phyloP scores from a whole-genome alignment of 257 asterid genomes.

The Forsythia suspensa region DNA sequence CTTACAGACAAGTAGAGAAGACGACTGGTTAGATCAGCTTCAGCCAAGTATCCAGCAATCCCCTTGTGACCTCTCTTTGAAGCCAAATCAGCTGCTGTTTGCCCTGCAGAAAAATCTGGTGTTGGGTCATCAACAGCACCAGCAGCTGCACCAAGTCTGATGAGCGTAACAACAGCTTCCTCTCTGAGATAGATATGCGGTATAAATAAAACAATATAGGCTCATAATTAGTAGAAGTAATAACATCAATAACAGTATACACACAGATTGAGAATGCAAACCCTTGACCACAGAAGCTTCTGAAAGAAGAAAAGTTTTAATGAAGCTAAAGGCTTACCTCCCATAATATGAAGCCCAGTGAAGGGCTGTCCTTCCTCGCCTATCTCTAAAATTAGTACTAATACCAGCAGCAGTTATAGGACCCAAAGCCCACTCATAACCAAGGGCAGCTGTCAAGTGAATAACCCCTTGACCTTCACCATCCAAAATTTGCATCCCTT shows the following conservation, averaged over 20 bases:
- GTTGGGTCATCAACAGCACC: slow-evolving; percentile 36
- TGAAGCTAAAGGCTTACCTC: slow-evolving; percentile 17
- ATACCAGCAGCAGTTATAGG: slow-evolving; percentile 28
- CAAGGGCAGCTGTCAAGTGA: slow-evolving; percentile 36
- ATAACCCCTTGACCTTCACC: slow-evolving; percentile 32
- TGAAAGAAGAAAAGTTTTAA: not conserved
- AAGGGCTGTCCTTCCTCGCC: slow-evolving; percentile 38
- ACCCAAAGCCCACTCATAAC: slow-evolving; percentile 29
- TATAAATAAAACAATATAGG: too few species aligned
- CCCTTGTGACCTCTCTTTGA: slow-evolving; percentile 29
- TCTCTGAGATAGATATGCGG: slow-evolving; percentile 14
- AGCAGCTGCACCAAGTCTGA: slow-evolving; percentile 25
- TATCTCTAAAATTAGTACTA: slow-evolving; percentile 34
- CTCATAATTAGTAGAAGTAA: too few species aligned
- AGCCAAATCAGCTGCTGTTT: slow-evolving; percentile 35
- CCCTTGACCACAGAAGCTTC: not conserved
- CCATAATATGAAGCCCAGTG: slow-evolving; percentile 37
- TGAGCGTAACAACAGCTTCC: slow-evolving; percentile 29
- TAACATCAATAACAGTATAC: too few species aligned
- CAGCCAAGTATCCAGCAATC: slow-evolving; percentile 37
- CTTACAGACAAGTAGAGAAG: slow-evolving; percentile 18
- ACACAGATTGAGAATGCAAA: too few species aligned
- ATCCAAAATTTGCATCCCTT: slow-evolving; percentile 29
- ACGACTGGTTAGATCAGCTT: slow-evolving; percentile 27
- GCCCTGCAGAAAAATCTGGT: slow-evolving; percentile 31